phyloP scores from a whole-genome alignment of 31 red algal species.

The Endocladia muricata region DNA sequence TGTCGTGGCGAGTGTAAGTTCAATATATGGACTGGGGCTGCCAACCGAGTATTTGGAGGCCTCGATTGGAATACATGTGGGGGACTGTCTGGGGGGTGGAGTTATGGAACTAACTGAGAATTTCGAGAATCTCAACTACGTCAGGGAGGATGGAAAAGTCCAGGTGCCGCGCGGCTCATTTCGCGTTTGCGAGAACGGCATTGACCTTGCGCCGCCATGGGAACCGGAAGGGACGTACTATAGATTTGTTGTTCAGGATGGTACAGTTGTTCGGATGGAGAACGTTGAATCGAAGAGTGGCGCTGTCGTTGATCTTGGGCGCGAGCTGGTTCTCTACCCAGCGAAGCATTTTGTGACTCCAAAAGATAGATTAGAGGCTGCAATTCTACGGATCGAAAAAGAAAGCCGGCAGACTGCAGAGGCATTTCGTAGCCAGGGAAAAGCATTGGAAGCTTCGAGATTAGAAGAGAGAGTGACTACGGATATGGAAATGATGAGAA shows the following conservation, averaged over 20 bases:
- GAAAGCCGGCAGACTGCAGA: constrained; percentile 31
- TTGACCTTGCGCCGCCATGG: constrained; percentile 57
- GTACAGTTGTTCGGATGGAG: constrained; percentile 1
- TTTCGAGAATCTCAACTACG: constrained; percentile 50
- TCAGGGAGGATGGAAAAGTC: constrained; percentile 7
- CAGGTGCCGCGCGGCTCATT: constrained; percentile 29
- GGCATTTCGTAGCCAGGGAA: constrained; percentile 31
- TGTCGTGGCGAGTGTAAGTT: constrained; percentile 79
- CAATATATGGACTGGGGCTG: constrained; percentile 86
- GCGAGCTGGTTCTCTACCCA: constrained; percentile 62
- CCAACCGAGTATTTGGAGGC: constrained; percentile 68
- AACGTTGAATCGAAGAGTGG: constrained; percentile 12
- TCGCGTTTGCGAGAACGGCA: neutral
- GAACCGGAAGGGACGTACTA: constrained; percentile 48
- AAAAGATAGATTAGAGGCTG: constrained; percentile 40
- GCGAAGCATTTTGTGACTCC: constrained; percentile 88
- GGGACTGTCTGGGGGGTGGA: constrained; percentile 7
- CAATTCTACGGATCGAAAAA: constrained; percentile 54
- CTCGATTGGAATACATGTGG: constrained; percentile 36
- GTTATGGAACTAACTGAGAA: constrained; percentile 9
- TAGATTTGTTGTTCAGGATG: constrained; percentile 17
- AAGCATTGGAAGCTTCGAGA: constrained; percentile 57
- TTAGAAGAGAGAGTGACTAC: constrained; percentile 44
- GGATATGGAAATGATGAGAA: constrained; percentile 81
- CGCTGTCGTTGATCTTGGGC: constrained; percentile 7